These are phyloP conservation scores for Strigomonas culicis DNA, from an alignment of 208 protist species.

Conservation along the genomic window DNA sequence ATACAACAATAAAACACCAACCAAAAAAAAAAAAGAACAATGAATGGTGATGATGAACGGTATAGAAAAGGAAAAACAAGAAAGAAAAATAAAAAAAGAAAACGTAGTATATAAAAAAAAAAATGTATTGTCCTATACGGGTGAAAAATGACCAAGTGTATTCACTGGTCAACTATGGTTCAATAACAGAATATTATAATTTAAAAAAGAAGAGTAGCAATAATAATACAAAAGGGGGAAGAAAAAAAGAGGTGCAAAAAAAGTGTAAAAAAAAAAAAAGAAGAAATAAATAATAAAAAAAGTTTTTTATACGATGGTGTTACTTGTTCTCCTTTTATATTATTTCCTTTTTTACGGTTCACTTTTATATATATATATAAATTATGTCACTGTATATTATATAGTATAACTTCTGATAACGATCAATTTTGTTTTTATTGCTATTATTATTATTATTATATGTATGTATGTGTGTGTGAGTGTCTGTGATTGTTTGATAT, in stretches of 20 bases:
- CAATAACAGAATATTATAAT: not conserved
- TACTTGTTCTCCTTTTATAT: too few species aligned
- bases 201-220: not conserved
- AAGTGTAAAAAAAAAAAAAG: not conserved
- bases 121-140: not conserved
- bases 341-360: too few species aligned
- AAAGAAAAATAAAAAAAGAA: slow-evolving; percentile 16
- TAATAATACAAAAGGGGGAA: slow-evolving; percentile 8
- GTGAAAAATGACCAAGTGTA: too few species aligned
- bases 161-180: not conserved
- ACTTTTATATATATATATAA: too few species aligned
- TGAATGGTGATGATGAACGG: not conserved
- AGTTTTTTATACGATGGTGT: slow-evolving; percentile 1
- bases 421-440: not conserved
- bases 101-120: not conserved
- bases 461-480: too few species aligned
- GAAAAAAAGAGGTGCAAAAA: not conserved
- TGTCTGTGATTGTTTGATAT: too few species aligned
- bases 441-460: slow-evolving; percentile 8
- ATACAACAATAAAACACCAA: not conserved
- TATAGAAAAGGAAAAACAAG: slow-evolving; percentile 1
- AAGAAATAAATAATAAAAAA: slow-evolving; percentile 1
- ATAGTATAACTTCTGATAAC: too few species aligned
- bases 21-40: not conserved
- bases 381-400: too few species aligned